Percentiles rank a stretch among this genome's conserved stretches.
phyloP scores from a whole-genome alignment of 345 rosid genomes.

The Rubroshorea leprosula region DNA sequence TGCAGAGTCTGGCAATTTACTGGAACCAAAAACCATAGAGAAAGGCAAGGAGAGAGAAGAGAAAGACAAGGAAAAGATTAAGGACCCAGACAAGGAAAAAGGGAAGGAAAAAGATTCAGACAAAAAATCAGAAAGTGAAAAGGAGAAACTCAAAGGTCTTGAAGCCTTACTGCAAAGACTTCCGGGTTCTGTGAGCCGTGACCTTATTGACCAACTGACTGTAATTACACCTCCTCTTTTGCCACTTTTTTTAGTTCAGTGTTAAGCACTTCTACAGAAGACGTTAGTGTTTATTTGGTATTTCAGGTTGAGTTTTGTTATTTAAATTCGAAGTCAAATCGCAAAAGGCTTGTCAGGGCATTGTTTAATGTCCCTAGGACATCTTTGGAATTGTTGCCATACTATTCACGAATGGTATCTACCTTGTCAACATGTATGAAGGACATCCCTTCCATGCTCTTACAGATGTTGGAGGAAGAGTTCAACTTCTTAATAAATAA shows the following conservation, averaged over 20 bases:
- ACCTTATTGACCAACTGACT: slow-evolving; percentile 94
- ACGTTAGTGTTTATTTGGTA: slow-evolving; percentile 8
- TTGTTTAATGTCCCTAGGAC: slow-evolving; percentile 95
- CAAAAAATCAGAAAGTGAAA: slow-evolving; percentile 70
- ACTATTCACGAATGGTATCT: slow-evolving; percentile 96
- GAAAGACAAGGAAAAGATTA: slow-evolving; percentile 60
- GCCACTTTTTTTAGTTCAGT: slow-evolving; percentile 6
- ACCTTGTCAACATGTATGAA: slow-evolving; percentile 93
- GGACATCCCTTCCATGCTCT: slow-evolving; percentile 81
- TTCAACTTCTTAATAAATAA: slow-evolving; percentile 88
- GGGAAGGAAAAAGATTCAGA: slow-evolving; percentile 84
- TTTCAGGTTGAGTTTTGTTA: slow-evolving; percentile 96
- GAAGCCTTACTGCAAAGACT: slow-evolving; percentile 96
- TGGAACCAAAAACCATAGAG: slow-evolving; percentile 54
- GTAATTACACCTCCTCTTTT: slow-evolving; percentile 40
- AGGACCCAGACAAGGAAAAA: slow-evolving; percentile 47
- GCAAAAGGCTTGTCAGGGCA: slow-evolving; percentile 94
- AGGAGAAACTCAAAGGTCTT: slow-evolving; percentile 78
- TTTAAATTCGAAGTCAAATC: slow-evolving; percentile 85
- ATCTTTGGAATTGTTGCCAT: slow-evolving; percentile 89
- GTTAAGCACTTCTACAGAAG: not conserved
- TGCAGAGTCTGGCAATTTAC: slow-evolving; percentile 46
- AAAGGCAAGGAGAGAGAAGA: slow-evolving; percentile 85
- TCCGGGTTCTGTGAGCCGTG: slow-evolving; percentile 92
- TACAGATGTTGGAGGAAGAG: slow-evolving; percentile 97